Evolutionary conservation across 2,329 filamentous ascomycete genomes (phyloP).

Genomic region (Coniochaeta hoffmannii): DNA sequence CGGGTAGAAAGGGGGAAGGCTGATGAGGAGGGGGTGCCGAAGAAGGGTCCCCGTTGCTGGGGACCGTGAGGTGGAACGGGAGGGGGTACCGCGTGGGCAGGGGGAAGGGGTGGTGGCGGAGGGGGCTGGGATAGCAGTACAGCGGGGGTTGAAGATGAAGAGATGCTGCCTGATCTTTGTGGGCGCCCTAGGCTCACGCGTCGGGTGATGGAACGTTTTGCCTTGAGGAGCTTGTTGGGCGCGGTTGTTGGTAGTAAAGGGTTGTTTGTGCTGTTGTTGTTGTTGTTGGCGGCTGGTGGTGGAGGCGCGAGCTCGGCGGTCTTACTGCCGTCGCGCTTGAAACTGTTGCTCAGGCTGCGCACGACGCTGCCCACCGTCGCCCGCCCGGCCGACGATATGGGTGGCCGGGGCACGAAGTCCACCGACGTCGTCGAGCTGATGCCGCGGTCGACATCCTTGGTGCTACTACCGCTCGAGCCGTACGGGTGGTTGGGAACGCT

Average conservation of each 20-base stretch:
- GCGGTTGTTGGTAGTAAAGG: not conserved
- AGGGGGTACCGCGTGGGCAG: not conserved
- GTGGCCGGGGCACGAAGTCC: not conserved
- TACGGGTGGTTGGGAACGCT: not conserved
- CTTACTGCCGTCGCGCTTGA: not conserved
- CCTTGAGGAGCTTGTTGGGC: not conserved
- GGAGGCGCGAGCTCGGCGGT: not conserved
- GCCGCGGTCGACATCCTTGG: not conserved
- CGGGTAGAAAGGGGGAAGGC: not conserved
- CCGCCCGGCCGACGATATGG: not conserved
- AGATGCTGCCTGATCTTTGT: not conserved
- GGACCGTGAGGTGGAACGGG: not conserved
- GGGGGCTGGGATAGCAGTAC: too few relatives aligned
- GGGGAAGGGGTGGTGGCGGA: not conserved
- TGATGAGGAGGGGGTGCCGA: not conserved
- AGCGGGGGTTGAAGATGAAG: not conserved
- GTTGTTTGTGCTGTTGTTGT: not conserved
- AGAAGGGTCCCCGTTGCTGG: not conserved
- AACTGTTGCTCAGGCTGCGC: conserved; percentile 1
- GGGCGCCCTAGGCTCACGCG: not conserved
- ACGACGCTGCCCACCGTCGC: not conserved
- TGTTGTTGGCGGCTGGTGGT: too few relatives aligned
- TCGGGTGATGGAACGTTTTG: not conserved
- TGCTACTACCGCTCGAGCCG: not conserved
- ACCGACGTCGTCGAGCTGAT: not conserved